A percentile compares a stretch with the other conserved stretches of the same genome.
These are phyloP conservation scores for Kazachstania kunashirensis DNA, from an alignment of 805 yeast species.

Conservation along the genomic window DNA sequence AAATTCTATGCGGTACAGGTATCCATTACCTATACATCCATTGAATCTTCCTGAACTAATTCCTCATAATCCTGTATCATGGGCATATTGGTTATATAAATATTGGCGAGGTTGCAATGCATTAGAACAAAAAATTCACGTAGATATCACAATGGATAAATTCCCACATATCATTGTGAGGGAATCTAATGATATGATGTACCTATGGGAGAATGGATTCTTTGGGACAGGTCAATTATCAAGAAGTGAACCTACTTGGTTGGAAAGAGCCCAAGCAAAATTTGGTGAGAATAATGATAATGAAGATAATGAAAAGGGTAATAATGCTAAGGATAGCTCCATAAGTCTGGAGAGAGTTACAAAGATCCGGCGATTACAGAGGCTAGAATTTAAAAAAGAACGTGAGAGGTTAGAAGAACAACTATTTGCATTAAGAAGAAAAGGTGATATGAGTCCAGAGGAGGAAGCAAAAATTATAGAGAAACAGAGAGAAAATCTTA, in stretches of 20 bases:
- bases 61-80: conserved; percentile 62
- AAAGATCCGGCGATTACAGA: conserved; percentile 54
- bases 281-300: conserved; percentile 32
- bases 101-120: conserved; percentile 20
- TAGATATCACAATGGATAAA: conserved; percentile 19
- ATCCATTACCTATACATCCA: conserved; percentile 53
- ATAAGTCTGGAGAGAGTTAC: conserved; percentile 69
- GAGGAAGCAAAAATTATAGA: conserved; percentile 26
- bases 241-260: conserved; percentile 91
- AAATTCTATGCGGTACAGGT: conserved; percentile 29
- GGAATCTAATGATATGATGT: conserved; percentile 38
- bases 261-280: conserved; percentile 48
- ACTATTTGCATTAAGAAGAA: conserved; percentile 33
- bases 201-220: conserved; percentile 77
- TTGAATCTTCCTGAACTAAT: conserved; percentile 40
- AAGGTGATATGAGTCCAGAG: conserved; percentile 26
- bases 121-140: conserved; percentile 13
- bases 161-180: conserved; percentile 30
- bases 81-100: conserved; percentile 38
- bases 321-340: no score
- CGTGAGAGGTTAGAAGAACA: conserved; percentile 51
- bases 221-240: conserved; percentile 89
- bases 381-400: conserved; percentile 61
- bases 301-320: conserved; percentile 25
- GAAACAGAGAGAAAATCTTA: conserved; percentile 26